Evolutionary conservation across 2,329 filamentous ascomycete genomes (phyloP).

Genomic region (Cladosporium cucumerinum): DNA sequence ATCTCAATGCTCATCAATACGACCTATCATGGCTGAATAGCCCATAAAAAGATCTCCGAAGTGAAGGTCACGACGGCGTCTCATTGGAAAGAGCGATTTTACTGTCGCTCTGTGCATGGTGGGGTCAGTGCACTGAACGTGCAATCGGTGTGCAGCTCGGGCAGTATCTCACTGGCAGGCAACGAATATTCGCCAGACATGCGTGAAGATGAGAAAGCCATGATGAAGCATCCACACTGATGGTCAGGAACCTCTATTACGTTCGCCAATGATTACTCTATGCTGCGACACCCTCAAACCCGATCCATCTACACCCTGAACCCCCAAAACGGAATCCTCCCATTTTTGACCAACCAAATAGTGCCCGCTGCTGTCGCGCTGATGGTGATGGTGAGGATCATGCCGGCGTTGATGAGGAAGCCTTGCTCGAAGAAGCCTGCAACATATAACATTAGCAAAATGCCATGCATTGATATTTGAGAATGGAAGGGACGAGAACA

Average conservation of each 20-base stretch:
- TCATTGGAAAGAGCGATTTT: too few relatives aligned
- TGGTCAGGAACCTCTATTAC: neutral
- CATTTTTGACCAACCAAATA: slow-evolving; percentile 22
- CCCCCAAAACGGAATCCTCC: slow-evolving; percentile 9
- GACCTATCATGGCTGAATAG: too few relatives aligned
- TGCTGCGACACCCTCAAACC: neutral
- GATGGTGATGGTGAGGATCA: slow-evolving; percentile 29
- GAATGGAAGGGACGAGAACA: neutral
- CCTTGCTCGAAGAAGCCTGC: slow-evolving; percentile 38
- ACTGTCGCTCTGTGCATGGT: too few relatives aligned
- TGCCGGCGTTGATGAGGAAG: slow-evolving; percentile 36
- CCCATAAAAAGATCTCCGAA: too few relatives aligned
- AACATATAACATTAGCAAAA: neutral
- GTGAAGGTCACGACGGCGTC: too few relatives aligned
- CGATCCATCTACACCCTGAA: neutral
- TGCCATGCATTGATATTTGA: neutral
- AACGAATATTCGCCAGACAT: neutral
- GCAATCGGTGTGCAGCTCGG: too few relatives aligned
- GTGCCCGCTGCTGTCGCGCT: slow-evolving; percentile 19
- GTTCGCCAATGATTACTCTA: neutral
- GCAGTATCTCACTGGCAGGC: too few relatives aligned
- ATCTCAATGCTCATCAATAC: too few relatives aligned
- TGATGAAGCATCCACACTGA: fast-evolving
- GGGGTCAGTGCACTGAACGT: too few relatives aligned
- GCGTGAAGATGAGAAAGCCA: neutral